phyloP scores from a whole-genome alignment of 202 grass and related monocot genomes.

The Eragrostis tef region DNA sequence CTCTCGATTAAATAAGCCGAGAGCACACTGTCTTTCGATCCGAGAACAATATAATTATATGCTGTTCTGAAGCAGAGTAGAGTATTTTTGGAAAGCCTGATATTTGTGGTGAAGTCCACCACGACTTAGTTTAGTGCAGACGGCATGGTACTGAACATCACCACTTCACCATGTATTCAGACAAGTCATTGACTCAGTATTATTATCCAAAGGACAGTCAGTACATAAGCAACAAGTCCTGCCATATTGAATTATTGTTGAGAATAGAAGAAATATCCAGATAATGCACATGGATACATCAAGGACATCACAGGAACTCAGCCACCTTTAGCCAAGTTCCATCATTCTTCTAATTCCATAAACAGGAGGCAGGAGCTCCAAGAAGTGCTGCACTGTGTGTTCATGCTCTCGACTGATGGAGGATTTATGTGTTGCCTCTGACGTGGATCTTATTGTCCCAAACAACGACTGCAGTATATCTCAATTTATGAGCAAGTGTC shows the following conservation, averaged over 20 bases:
- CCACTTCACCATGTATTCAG: conserved; percentile 15
- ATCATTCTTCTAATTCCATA: background rate
- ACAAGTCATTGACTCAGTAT: background rate
- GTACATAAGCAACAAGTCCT: conserved; percentile 36
- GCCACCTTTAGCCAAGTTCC: background rate
- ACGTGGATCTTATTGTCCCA: background rate
- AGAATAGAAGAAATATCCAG: background rate
- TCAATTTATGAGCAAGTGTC: conserved; percentile 1
- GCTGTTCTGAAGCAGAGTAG: background rate
- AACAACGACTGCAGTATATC: background rate
- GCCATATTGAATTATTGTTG: conserved; percentile 35
- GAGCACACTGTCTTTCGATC: background rate
- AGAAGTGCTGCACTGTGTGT: background rate
- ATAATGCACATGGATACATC: conserved; percentile 47
- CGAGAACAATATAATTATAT: background rate
- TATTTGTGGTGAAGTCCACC: background rate
- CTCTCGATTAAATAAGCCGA: conserved; percentile 7
- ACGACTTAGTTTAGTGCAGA: background rate
- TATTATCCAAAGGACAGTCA: conserved; percentile 1
- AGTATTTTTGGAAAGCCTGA: background rate
- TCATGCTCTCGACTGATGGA: background rate
- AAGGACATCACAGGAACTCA: background rate
- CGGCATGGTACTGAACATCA: background rate
- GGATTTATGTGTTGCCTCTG: background rate
- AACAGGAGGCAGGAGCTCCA: background rate